Percentiles rank a stretch among this genome's conserved stretches.
Conservation (phyloP, 768 basidiomycete species). For the Asterophora parasitica region DNA sequence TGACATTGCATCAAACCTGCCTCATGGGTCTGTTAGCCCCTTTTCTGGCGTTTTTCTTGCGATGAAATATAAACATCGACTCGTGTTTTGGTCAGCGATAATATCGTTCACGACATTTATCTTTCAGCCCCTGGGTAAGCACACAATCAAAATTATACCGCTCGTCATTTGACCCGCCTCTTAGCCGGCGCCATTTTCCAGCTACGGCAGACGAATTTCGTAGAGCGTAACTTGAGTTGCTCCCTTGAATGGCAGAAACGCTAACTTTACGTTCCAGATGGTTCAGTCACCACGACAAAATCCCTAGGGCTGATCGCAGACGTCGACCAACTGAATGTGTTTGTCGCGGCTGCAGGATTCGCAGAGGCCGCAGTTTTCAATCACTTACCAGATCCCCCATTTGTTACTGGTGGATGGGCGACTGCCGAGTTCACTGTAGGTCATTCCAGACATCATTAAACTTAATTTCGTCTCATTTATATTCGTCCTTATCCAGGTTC, state of each 20-base stretch:
- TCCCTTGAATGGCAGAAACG: not conserved
- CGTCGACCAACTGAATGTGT: conserved; percentile 42
- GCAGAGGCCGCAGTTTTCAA: conserved; percentile 42
- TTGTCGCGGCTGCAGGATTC: conserved; percentile 57
- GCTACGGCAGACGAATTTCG: conserved; percentile 25
- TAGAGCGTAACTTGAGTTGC: conserved; percentile 16
- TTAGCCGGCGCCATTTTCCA: conserved; percentile 41
- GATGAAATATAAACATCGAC: conserved; percentile 45
- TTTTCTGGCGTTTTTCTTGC: conserved; percentile 39
- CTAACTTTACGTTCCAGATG: conserved; percentile 22
- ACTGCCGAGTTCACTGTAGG: conserved; percentile 48
- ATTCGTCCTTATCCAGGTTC: conserved; percentile 30
- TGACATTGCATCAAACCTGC: not conserved
- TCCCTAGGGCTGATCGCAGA: conserved; percentile 42
- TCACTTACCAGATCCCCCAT: conserved; percentile 52
- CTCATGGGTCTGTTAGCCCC: conserved; percentile 31
- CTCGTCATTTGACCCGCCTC: conserved; percentile 8
- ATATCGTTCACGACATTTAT: conserved; percentile 40
- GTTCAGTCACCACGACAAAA: conserved; percentile 35
- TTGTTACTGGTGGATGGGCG: conserved; percentile 48
- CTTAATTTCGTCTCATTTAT: not conserved
- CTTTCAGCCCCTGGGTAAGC: conserved; percentile 55
- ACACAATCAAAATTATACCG: conserved; percentile 21
- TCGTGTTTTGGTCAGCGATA: conserved; percentile 49
- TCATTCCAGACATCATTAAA: not conserved